Percentiles rank a stretch among this genome's conserved stretches.
Evolutionary conservation across 805 yeast genomes (phyloP).

Genomic region (Pichia californica): DNA sequence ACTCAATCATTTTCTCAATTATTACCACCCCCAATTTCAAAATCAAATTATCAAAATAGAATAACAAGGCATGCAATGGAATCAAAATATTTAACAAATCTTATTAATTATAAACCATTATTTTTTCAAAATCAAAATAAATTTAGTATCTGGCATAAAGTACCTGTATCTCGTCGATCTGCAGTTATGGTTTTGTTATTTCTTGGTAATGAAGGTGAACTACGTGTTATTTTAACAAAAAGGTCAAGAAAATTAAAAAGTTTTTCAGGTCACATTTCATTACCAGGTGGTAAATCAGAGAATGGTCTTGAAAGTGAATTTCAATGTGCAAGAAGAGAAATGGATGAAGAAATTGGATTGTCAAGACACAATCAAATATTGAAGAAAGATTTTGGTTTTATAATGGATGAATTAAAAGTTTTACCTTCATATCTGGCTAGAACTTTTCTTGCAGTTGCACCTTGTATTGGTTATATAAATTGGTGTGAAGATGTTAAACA

Average conservation of each 20-base stretch:
- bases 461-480: constrained; percentile 63
- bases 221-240: constrained; percentile 73
- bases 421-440: constrained; percentile 80
- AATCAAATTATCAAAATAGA: constrained; percentile 6
- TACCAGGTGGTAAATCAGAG: constrained; percentile 95
- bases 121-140: constrained; percentile 27
- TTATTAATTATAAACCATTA: constrained; percentile 29
- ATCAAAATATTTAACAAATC: constrained; percentile 29
- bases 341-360: constrained; percentile 82
- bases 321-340: constrained; percentile 74
- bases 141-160: constrained; percentile 50
- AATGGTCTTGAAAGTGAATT: constrained; percentile 55
- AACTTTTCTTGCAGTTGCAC: constrained; percentile 77
- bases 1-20: too few species aligned
- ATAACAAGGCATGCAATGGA: constrained; percentile 22
- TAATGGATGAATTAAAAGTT: constrained; percentile 51
- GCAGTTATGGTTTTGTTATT: constrained; percentile 74
- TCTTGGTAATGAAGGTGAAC: constrained; percentile 63
- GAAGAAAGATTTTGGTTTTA: constrained; percentile 41
- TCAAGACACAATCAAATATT: constrained; percentile 41
- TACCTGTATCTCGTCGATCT: constrained; percentile 67
- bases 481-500: constrained; percentile 30
- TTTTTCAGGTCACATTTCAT: constrained; percentile 85
- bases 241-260: constrained; percentile 61
- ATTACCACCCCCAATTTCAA: constrained; percentile 6